Evolutionary conservation across 495 filamentous ascomycete species (phyloP), one percentile per base, ranked within the genome.

Genomic region (Aspergillus nanangensis): DNA sequence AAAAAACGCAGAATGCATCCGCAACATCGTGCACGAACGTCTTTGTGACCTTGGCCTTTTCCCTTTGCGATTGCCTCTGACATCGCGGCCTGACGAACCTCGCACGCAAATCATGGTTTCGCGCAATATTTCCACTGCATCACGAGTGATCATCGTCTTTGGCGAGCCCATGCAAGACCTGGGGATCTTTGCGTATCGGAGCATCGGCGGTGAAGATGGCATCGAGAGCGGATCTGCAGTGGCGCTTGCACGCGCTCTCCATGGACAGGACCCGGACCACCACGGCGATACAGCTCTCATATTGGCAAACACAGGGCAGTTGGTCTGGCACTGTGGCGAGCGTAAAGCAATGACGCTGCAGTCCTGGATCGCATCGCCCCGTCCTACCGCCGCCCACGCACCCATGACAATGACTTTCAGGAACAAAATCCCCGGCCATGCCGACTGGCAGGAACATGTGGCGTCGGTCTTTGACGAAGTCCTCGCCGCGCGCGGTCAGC

Each of bases 81-180:
- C 60, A 31, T 61, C 66, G 4, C 57, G 55, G 32, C 48, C 67
- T 1, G 49, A 63, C 3, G 60, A 75, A 4, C 79, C 83, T 2
- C 78, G 87, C 51, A 67, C 89, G 22, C 79, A 81, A 0, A 88
- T 98, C 58, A 72, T 87, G 56, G 57, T 80, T 35, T 79, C 81
- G 11, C 14, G 60, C 25, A 72, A 84, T 41, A 57, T 95, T 7
- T 49, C 61, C 25, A 58, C 52, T n/a, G 79, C 76, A 21, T 74
- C 74, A 15, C 81, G 86, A 10, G 66, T 95, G 8, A 65, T 94
- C n/a, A 61, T 95, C 42, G 68, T 93, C 43, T 76, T 94, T 51
- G 84, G 86, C 47, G 83, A 92, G 47, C 58, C 73, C 2, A 50
- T 44, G 9, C 85, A 94, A 55, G 83, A 92, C 41, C 70, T 93